phyloP scores from a whole-genome alignment of 2,329 filamentous ascomycete species.

The Pseudogymnoascus sp. region DNA sequence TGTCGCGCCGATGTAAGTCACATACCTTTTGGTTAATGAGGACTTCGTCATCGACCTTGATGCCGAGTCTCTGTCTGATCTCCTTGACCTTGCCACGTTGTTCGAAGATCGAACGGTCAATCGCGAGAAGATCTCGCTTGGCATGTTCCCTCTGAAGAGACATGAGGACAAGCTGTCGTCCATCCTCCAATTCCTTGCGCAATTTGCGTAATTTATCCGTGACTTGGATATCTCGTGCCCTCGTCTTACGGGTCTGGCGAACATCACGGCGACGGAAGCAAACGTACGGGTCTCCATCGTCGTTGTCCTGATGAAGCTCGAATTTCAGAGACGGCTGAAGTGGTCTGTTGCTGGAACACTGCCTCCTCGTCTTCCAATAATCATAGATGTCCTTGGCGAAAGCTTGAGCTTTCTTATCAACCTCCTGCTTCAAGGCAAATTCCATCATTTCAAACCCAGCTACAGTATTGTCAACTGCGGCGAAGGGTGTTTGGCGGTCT shows the following conservation, averaged over 20 bases:
- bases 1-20: constrained; percentile 27
- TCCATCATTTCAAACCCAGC: constrained; percentile 72
- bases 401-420: constrained; percentile 39
- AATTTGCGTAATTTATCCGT: constrained; percentile 91
- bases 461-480: constrained; percentile 80
- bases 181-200: constrained; percentile 83
- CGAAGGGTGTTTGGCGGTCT: constrained; percentile 76
- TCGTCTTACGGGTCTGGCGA: constrained; percentile 87
- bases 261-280: constrained; percentile 95
- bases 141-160: constrained; percentile 73
- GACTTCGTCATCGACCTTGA: constrained; percentile 91
- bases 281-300: constrained; percentile 94
- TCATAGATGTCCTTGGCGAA: constrained; percentile 77
- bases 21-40: constrained; percentile 87
- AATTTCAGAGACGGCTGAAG: constrained; percentile 81
- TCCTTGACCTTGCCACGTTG: constrained; percentile 77
- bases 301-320: constrained; percentile 86
- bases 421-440: constrained; percentile 50
- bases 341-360: constrained; percentile 59
- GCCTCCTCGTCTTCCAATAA: constrained; percentile 73
- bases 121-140: constrained; percentile 67
- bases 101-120: constrained; percentile 74
- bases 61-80: constrained; percentile 77
- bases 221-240: constrained; percentile 86
- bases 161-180: constrained; percentile 69